Conservation (phyloP, 306 rosid genomes). For the Rosa lucieae region DNA sequence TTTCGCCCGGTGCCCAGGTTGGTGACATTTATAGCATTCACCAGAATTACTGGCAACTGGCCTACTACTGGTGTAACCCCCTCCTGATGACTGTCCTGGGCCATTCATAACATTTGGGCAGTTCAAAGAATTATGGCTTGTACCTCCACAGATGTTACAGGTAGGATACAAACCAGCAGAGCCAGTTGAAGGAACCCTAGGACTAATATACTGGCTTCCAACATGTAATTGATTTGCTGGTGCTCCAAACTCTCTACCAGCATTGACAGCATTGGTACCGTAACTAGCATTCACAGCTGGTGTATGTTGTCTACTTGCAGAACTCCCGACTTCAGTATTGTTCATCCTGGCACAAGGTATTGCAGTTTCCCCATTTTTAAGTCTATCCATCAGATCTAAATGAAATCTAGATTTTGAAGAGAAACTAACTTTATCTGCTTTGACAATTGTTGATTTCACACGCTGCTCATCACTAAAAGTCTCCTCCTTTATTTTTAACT, state of each 20-base stretch:
- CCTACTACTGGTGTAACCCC: conserved; percentile 44
- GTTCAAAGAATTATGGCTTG: conserved; percentile 65
- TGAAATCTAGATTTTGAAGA: conserved; percentile 44
- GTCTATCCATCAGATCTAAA: conserved; percentile 62
- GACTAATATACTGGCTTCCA: conserved; percentile 50
- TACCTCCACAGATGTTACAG: conserved; percentile 69
- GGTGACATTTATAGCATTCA: conserved; percentile 81
- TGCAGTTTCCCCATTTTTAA: conserved; percentile 40
- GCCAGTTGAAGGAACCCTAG: conserved; percentile 33
- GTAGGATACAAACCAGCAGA: conserved; percentile 34
- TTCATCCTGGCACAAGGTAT: conserved; percentile 32
- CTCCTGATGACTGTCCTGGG: conserved; percentile 46
- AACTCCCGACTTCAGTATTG: conserved; percentile 30
- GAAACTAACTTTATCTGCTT: conserved; percentile 64
- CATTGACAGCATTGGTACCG: conserved; percentile 30
- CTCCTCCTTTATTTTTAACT: conserved; percentile 87
- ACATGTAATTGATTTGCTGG: conserved; percentile 47
- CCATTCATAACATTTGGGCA: conserved; percentile 55
- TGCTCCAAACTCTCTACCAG: conserved; percentile 48
- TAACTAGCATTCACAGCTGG: conserved; percentile 38
- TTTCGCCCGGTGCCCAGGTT: conserved; percentile 79
- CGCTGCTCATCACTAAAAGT: conserved; percentile 82
- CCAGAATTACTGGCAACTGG: conserved; percentile 36
- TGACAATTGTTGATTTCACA: conserved; percentile 73
- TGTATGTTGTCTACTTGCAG: conserved; percentile 39